Conservation (phyloP, 805 yeast species). For the Saturnispora gosingensis region DNA sequence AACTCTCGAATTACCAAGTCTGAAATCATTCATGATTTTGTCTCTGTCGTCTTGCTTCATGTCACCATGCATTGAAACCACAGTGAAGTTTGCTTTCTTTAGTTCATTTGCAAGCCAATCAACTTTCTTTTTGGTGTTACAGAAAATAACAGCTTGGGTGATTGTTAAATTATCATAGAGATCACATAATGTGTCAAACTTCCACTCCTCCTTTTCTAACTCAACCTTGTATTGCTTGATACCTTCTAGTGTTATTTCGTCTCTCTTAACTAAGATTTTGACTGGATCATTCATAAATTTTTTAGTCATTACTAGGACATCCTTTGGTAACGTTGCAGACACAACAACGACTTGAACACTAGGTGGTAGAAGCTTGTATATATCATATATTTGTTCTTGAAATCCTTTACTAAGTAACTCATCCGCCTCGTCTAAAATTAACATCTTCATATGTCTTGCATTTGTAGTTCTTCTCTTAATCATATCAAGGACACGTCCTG, state of each 20-base stretch:
- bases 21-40: constrained; percentile 88
- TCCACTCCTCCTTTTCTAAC: constrained; percentile 89
- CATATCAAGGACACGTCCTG: constrained; percentile 91
- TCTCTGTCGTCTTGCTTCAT: constrained; percentile 94
- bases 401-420: constrained; percentile 89
- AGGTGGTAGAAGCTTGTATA: constrained; percentile 75
- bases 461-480: constrained; percentile 70
- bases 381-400: constrained; percentile 90
- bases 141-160: constrained; percentile 96
- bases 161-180: constrained; percentile 90
- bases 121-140: constrained; percentile 94
- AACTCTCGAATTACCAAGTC: constrained; percentile 87
- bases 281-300: constrained; percentile 92
- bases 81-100: constrained; percentile 76
- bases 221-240: constrained; percentile 86
- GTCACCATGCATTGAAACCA: constrained; percentile 94
- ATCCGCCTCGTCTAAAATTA: constrained; percentile 94
- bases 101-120: constrained; percentile 81
- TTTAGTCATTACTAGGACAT: constrained; percentile 83
- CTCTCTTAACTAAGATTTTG: constrained; percentile 88
- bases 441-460: constrained; percentile 73
- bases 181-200: constrained; percentile 90
- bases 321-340: constrained; percentile 88
- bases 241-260: constrained; percentile 89
- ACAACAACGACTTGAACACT: constrained; percentile 88